Base-by-base conservation (phyloP, 192 early-diverging fungal species). In the Linnemannia schmuckeri region DNA sequence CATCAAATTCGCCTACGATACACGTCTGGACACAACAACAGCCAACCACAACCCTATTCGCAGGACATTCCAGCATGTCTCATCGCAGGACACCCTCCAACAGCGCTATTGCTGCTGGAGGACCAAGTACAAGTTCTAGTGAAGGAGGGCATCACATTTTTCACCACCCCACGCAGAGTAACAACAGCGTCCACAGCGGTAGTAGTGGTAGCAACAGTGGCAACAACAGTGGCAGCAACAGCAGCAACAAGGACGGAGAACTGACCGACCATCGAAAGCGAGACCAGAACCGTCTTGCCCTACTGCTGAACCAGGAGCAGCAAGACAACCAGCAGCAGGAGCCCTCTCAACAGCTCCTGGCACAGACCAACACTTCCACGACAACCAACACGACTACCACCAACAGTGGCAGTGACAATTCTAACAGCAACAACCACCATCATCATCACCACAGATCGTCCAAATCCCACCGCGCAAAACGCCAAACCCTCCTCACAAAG, bases 401-500 rank as follows among this genome's bases (percentile, higher is more conserved):
- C 10, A 12, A 20, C 17, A 41, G 46, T 18, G 27, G 61, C 24
- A 40, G 17, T 27, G 41, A 78, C 44, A 70, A 54, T 20, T 24
- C 37, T n/a, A 17, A 72, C 24, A 35, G 7, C 30, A 79, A 27
- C 68, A 55, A 3, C 12, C 20, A 8, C 8, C 75, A 76, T 33
- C 33, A 17, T n/a, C 35, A 38, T 22, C 13, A 57, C 9, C 54
- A 52, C 46, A 13, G 57, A 52, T 35, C 76, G 61, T 47, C 68
- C 42, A 55, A 49, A 24, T 57, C 70, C 24, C 70, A 76, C 6
- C 54, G 38, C 35, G 54, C 27, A 0, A 66, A 61, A 57, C 75
- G 33, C 5, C 81, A 87, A 78, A 74, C 79, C 9, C 52, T 77
- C 6, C 72, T 87, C 47, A 87, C 85, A 47, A 81, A 81, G 68